Percentiles rank a stretch among this genome's conserved stretches.
Conservation (phyloP, 2,329 filamentous ascomycete species). For the Colletotrichum cereale region DNA sequence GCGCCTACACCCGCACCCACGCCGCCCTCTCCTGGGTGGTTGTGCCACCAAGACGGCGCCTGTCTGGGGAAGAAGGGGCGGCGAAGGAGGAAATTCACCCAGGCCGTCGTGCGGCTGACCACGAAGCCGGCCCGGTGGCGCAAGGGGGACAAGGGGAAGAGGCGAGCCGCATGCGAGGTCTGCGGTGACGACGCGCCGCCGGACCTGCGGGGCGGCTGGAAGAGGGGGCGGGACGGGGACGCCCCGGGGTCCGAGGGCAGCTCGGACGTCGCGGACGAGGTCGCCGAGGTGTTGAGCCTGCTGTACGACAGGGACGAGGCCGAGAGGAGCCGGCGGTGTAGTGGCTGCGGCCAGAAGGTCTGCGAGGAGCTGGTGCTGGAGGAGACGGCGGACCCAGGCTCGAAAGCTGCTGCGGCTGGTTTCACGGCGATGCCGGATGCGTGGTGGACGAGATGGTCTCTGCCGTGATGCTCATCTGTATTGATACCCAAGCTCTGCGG, state of each 20-base stretch:
- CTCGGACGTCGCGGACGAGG: neutral
- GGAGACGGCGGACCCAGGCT: neutral
- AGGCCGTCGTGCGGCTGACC: neutral
- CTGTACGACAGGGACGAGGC: neutral
- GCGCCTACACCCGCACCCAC: neutral
- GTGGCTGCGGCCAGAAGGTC: neutral
- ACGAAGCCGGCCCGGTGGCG: neutral
- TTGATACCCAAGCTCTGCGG: slow-evolving; percentile 12
- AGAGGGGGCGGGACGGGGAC: neutral
- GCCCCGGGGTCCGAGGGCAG: neutral
- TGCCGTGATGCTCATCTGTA: neutral
- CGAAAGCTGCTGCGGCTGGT: neutral
- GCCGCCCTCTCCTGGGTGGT: neutral
- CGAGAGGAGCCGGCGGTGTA: neutral
- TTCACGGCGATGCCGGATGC: slow-evolving; percentile 24
- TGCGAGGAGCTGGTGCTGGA: neutral
- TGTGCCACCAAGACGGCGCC: slow-evolving; percentile 10
- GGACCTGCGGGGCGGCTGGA: neutral
- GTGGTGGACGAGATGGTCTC: slow-evolving; percentile 19
- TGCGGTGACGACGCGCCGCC: slow-evolving; percentile 1
- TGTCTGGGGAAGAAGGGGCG: neutral
- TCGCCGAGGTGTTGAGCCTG: neutral
- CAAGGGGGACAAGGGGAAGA: slow-evolving; percentile 1
- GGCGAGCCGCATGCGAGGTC: neutral
- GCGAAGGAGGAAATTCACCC: neutral